These are phyloP conservation scores for Penicillium pancosmium DNA, from an alignment of 495 filamentous ascomycete species.

Conservation along the genomic window DNA sequence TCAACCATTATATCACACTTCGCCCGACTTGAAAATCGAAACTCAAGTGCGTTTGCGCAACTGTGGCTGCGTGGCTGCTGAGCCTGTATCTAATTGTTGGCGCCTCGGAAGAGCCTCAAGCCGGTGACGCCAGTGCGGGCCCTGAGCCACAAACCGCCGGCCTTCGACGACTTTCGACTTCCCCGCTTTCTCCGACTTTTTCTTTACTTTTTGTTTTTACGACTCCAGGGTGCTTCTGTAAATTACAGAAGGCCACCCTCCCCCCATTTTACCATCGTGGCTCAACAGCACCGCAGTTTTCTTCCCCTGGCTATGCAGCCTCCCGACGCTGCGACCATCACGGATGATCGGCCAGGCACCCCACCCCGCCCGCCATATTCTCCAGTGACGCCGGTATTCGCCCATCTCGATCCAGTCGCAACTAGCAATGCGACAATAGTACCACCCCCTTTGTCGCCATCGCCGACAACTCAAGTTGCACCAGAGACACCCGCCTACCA, in stretches of 20 bases:
- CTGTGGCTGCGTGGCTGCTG: not conserved
- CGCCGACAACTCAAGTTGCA: slow-evolving; percentile 28
- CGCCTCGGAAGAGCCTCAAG: not conserved
- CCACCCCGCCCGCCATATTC: slow-evolving; percentile 52
- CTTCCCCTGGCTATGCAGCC: slow-evolving; percentile 15
- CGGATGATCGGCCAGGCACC: slow-evolving; percentile 38
- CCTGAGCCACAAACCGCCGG: not conserved
- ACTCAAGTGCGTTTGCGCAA: not conserved
- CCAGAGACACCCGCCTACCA: slow-evolving; percentile 15
- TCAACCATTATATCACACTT: not conserved
- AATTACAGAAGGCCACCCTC: not conserved
- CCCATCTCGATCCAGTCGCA: slow-evolving; percentile 41
- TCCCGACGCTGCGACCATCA: slow-evolving; percentile 10
- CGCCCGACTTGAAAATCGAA: too few relatives aligned
- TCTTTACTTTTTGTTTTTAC: not conserved
- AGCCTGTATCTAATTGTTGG: not conserved
- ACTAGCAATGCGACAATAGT: slow-evolving; percentile 37
- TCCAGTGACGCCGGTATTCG: slow-evolving; percentile 49
- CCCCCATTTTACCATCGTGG: not conserved
- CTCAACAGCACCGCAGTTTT: slow-evolving; percentile 2
- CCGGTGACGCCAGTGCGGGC: slow-evolving; percentile 3
- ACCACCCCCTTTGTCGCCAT: slow-evolving; percentile 38
- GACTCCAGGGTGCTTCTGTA: not conserved
- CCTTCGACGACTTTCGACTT: slow-evolving; percentile 3
- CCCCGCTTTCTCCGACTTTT: slow-evolving; percentile 1